These are phyloP conservation scores for Claviceps fusiformis DNA, from an alignment of 2,329 filamentous ascomycete species.

Conservation along the genomic window DNA sequence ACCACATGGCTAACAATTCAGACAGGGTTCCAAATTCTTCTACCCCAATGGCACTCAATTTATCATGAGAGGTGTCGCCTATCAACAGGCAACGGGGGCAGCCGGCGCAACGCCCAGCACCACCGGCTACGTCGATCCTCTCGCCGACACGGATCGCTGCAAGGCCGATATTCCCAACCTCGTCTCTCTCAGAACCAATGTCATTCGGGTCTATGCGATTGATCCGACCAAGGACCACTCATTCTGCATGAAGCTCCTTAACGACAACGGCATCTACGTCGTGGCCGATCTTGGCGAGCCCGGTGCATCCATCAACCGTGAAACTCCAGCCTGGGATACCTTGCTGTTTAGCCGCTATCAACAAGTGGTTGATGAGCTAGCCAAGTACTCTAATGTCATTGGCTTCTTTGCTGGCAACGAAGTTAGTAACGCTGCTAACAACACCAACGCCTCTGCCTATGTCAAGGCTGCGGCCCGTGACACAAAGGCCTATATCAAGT, in stretches of 20 bases:
- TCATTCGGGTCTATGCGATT: slow-evolving; percentile 89
- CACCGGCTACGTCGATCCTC: slow-evolving; percentile 63
- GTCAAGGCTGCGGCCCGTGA: slow-evolving; percentile 97
- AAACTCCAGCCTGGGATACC: slow-evolving; percentile 65
- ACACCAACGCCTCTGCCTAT: slow-evolving; percentile 81
- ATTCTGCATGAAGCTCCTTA: slow-evolving; percentile 71
- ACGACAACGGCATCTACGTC: slow-evolving; percentile 85
- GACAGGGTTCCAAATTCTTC: slow-evolving; percentile 73
- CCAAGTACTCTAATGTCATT: slow-evolving; percentile 77
- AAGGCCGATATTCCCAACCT: slow-evolving; percentile 76
- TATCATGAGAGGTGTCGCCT: slow-evolving; percentile 87
- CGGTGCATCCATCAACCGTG: slow-evolving; percentile 68
- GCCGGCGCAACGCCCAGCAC: slow-evolving; percentile 34
- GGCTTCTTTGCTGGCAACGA: slow-evolving; percentile 99
- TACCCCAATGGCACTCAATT: slow-evolving; percentile 56
- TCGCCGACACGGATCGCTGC: slow-evolving; percentile 59
- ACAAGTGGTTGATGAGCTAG: slow-evolving; percentile 66
- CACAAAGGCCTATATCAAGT: slow-evolving; percentile 85
- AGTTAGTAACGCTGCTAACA: slow-evolving; percentile 78
- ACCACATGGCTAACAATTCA: background rate
- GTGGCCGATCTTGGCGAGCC: slow-evolving; percentile 84
- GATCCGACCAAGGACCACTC: slow-evolving; percentile 67
- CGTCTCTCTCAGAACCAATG: slow-evolving; percentile 69
- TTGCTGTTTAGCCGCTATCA: slow-evolving; percentile 72
- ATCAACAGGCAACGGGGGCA: slow-evolving; percentile 66